Base-by-base conservation (phyloP, 2,329 filamentous ascomycete species). In the Colletotrichum chlorophyti region DNA sequence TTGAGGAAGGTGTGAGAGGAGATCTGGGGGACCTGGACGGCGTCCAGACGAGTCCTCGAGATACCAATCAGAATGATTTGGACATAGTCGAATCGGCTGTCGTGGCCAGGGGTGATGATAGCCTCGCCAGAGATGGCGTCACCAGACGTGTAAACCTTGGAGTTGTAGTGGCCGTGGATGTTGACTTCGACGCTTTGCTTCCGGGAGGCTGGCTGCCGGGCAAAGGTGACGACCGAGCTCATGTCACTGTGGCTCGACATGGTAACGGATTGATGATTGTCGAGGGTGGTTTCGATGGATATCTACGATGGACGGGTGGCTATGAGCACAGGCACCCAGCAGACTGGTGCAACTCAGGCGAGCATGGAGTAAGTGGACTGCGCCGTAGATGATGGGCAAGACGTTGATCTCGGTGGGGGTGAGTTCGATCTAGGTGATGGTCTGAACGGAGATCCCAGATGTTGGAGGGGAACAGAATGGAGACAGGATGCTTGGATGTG, bases 111-210 rank as follows among this genome's bases (percentile, higher is more conserved):
- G 31, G 68, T 75, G 67, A 86, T 76, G 53, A 74, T 68, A 60
- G 80, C 80, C 37, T 77, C 71, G 50, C 83, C 83, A 9, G 75
- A 72, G 45, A 86, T 72, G 60, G 75, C 70, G 12, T 81, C 82
- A n/a, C 77, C 76, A 1, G 83, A 81, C 5, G 80, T 83, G 70
- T 85, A 86, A 42, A 84, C 76, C 68, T 82, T 83, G 66, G 80
- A 77, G 61, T 65, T 75, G 70, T 77, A 84, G 73, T 86, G 80
- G 68, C 80, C 75, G 65, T 82, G 74, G 48, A 86, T 74, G 48
- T 75, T 72, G 68, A 86, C 73, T 38, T 74, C 72, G 65, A 85
- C 76, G 65, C 68, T 72, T 38, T 76, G 67, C 65, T 72, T 58
- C 46, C 52, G 47, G 45, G 61, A 45, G 21, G 29, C 55, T 32